Evolutionary conservation across 305 asterid genomes (phyloP).

Genomic region (Galium porrigens): DNA sequence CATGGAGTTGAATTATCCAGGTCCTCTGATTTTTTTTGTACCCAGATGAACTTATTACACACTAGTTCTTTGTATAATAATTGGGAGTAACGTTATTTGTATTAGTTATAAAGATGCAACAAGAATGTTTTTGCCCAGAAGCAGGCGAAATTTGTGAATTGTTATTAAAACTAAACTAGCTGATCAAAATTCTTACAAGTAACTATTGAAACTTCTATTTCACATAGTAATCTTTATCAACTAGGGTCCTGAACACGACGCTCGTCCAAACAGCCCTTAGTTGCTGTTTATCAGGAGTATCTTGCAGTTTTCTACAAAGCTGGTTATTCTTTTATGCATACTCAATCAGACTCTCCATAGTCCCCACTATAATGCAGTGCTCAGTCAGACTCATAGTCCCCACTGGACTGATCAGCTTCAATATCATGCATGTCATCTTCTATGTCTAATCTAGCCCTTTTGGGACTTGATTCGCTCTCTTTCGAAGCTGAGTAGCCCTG

Average conservation of each 20-base stretch:
- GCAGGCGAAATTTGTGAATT: not conserved
- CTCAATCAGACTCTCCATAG: no score
- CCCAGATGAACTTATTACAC: no score
- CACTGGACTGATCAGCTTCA: conserved; percentile 59
- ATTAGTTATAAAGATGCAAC: not conserved
- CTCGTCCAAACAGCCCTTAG: no score
- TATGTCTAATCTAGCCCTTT: conserved; percentile 31
- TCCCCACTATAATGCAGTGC: not conserved
- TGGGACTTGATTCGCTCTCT: conserved; percentile 23
- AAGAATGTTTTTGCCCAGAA: not conserved
- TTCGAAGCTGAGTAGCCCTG: conserved; percentile 45
- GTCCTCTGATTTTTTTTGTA: not conserved
- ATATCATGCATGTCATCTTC: conserved; percentile 39
- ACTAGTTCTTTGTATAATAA: no score
- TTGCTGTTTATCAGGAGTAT: not conserved
- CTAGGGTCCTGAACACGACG: no score
- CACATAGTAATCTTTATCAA: not conserved
- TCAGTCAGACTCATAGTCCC: conserved; percentile 67
- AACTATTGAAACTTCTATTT: conserved; percentile 10
- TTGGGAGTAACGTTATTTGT: no score
- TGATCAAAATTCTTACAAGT: conserved; percentile 16
- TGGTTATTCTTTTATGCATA: not conserved
- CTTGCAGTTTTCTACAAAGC: not conserved
- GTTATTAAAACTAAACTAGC: not conserved
- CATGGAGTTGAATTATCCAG: not conserved